Evolutionary conservation across 305 asterid genomes (phyloP).

Genomic region (Salvia sclarea): DNA sequence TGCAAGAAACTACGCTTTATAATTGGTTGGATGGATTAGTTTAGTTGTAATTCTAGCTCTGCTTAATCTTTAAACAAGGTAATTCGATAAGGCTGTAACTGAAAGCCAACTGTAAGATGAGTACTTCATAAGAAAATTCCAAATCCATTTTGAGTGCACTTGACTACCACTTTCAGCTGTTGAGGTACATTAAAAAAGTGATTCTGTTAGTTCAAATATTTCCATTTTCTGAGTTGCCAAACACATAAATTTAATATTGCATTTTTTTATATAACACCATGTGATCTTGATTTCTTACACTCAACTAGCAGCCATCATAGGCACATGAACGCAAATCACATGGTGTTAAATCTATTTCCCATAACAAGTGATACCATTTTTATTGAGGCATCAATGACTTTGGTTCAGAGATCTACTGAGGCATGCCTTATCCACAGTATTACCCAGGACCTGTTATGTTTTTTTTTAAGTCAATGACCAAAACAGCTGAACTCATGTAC

Average conservation of each 20-base stretch:
- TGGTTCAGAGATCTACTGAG: not conserved
- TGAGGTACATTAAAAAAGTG: not conserved
- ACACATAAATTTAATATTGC: not conserved
- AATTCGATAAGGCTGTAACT: not conserved
- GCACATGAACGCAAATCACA: not conserved
- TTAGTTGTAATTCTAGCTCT: not conserved
- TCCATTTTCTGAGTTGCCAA: not conserved
- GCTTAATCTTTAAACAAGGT: not conserved
- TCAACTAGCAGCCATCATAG: not conserved
- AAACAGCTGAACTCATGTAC: not conserved
- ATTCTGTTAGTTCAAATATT: too few relatives aligned
- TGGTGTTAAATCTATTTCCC: conserved; percentile 5
- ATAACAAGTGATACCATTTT: not conserved
- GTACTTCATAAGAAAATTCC: not conserved
- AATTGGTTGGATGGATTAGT: not conserved
- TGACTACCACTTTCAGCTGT: not conserved
- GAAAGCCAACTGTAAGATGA: not conserved
- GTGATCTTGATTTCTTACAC: not conserved
- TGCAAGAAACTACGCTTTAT: not conserved
- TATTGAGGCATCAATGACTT: conserved; percentile 2
- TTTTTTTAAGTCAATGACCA: not conserved
- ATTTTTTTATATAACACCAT: not conserved
- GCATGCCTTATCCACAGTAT: not conserved
- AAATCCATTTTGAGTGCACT: not conserved
- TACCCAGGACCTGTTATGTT: not conserved